Conservation (phyloP, 371 early-diverging fungal species). For the Chytridium lagenaria region DNA sequence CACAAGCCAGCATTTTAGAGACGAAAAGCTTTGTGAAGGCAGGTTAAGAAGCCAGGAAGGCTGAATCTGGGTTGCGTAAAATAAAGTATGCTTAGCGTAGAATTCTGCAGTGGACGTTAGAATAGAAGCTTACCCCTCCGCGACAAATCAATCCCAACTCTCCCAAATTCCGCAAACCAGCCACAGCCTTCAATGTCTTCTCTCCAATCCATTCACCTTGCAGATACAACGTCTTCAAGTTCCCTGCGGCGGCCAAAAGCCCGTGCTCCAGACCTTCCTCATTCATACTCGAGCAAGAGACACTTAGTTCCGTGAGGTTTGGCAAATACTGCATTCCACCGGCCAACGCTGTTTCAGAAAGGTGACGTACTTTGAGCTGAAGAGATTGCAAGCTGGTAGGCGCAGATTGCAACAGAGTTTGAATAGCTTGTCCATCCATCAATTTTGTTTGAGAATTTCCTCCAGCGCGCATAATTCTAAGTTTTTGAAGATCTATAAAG, state of each 20-base stretch:
- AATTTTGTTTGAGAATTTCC: neutral
- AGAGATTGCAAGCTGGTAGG: neutral
- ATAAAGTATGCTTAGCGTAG: no score
- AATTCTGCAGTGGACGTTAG: neutral
- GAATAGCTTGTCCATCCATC: conserved; percentile 5
- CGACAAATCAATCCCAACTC: conserved; percentile 2
- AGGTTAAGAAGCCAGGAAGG: conserved; percentile 11
- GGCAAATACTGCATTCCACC: neutral
- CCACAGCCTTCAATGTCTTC: neutral
- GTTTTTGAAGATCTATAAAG: conserved; percentile 6
- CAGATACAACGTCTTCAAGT: neutral
- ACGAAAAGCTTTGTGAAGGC: neutral
- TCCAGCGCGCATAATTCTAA: neutral
- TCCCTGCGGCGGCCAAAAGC: neutral
- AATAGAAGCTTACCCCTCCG: neutral
- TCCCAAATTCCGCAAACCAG: neutral
- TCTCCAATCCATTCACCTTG: conserved; percentile 17
- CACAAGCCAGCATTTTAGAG: neutral
- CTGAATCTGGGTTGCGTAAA: neutral
- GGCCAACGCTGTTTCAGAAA: neutral
- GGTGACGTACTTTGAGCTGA: conserved; percentile 1
- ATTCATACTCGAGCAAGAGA: neutral
- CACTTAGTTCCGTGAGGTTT: neutral
- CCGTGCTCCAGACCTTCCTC: conserved; percentile 5
- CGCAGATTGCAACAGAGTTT: neutral